Conservation (phyloP, 495 filamentous ascomycete species). For the Sordaria brevicollis region DNA sequence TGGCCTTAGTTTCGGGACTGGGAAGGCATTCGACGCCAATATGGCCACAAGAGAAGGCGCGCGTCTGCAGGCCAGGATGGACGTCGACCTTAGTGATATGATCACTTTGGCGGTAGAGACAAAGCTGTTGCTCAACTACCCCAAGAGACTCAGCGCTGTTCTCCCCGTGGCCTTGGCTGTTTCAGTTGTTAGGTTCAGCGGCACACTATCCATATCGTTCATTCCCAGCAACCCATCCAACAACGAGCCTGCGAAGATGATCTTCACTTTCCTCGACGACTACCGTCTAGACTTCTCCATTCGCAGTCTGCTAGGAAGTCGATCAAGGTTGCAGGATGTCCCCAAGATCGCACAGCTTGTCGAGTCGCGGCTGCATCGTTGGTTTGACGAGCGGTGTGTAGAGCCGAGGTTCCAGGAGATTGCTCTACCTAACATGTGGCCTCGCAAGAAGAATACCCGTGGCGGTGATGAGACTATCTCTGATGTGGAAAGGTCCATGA, state of each 20-base stretch:
- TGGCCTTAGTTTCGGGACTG: conserved; percentile 37
- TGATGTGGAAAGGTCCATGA: conserved; percentile 27
- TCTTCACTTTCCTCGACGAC: conserved; percentile 90
- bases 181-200: conserved; percentile 85
- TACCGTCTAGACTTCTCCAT: conserved; percentile 90
- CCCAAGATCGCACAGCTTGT: conserved; percentile 95
- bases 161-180: conserved; percentile 86
- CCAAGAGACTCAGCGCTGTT: conserved; percentile 79
- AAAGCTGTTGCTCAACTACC: conserved; percentile 86
- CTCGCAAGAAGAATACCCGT: conserved; percentile 72
- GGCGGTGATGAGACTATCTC: conserved; percentile 43
- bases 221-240: conserved; percentile 55
- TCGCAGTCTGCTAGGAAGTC: conserved; percentile 81
- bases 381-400: conserved; percentile 95
- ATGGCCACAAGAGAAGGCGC: conserved; percentile 48
- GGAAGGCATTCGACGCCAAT: conserved; percentile 34
- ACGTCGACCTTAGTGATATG: conserved; percentile 91
- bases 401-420: conserved; percentile 96
- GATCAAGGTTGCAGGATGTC: conserved; percentile 85
- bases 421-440: conserved; percentile 87
- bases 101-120: conserved; percentile 92
- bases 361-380: conserved; percentile 80
- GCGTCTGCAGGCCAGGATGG: conserved; percentile 86
- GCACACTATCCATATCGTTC: conserved; percentile 86
- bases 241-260: conserved; percentile 63